Base-by-base conservation (phyloP, 2,329 filamentous ascomycete genomes). In the Sarocladiaceae sp. region DNA sequence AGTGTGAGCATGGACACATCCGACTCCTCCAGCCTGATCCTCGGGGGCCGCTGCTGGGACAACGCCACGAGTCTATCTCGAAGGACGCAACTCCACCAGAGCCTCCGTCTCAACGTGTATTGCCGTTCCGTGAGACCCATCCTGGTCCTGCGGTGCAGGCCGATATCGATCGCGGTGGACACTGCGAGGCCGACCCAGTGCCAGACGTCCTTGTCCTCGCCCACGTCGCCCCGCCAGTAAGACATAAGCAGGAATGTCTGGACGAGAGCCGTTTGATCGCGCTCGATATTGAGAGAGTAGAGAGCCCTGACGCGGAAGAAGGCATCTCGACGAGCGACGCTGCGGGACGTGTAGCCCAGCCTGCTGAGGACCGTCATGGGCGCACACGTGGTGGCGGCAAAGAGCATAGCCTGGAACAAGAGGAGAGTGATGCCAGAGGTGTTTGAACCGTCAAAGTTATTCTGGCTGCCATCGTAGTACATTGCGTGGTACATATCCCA, bases 131-230 rank as follows among this genome's bases (percentile, higher is more conserved):
- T 35, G 7, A 35, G 33, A 7, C 6, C 33, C 6, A 19, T 19
- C 15, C 33, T 35, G 15, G 33, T 6, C 6, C 21, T 35, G 10
- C 33, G 5, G 18, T 35, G 33, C 33, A 35, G 33, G 12, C 33
- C 33, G 5, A 35, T 10, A 10, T 18, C 10, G 13, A 19, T 15
- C 6, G 33, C 33, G 4, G 21, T 15, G 10, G n/a, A 19, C 16
- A 35, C 33, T 15, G 33, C 33, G 6, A 35, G 16, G 18, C 33
- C 33, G 33, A 35, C 33, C 33, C 33, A 35, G 13, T 35, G 33
- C 33, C 33, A 35, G 6, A 19, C 9, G 16, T 35, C 33, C 13
- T 35, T 35, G 13, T 35, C 33, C 16, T 35, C 33, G 18, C 33
- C 33, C 33, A 19, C 33, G 7, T 35, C 33, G 10, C 33, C 33